These are phyloP conservation scores for Naganishia antarctica DNA, from an alignment of 768 basidiomycete genomes.

Conservation along the genomic window DNA sequence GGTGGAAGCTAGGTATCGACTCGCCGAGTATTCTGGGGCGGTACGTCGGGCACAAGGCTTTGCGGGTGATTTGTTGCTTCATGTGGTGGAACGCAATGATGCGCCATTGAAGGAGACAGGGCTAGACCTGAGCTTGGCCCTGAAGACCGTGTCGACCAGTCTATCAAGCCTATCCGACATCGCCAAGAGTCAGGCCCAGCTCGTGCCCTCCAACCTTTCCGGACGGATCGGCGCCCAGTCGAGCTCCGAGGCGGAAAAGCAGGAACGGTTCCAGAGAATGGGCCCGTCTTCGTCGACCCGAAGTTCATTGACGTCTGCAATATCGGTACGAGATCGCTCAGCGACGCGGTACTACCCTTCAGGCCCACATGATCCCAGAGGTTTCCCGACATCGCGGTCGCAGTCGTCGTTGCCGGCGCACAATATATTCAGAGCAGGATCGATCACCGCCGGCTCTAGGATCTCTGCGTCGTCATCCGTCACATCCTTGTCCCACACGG, in stretches of 20 bases:
- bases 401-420: background rate
- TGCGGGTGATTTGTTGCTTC: background rate
- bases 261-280: background rate
- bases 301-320: background rate
- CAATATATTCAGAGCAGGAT: background rate
- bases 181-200: conserved; percentile 7
- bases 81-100: background rate
- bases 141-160: background rate
- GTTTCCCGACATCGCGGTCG: background rate
- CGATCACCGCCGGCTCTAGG: conserved; percentile 7
- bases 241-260: conserved; percentile 1
- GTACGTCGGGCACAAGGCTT: background rate
- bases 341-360: background rate
- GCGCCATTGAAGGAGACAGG: background rate
- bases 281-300: background rate
- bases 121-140: background rate
- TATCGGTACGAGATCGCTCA: background rate
- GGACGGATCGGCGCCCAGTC: conserved; percentile 14
- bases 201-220: conserved; percentile 5
- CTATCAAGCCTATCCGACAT: conserved; percentile 7
- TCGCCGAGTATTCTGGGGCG: conserved; percentile 28
- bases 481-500: conserved; percentile 6
- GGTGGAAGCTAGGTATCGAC: conserved; percentile 13
- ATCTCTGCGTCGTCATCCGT: conserved; percentile 26
- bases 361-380: background rate